Percentiles rank a stretch among this genome's conserved stretches.
These are phyloP conservation scores for Astragalus membranaceus DNA, from an alignment of 306 rosid genomes.

Conservation along the genomic window DNA sequence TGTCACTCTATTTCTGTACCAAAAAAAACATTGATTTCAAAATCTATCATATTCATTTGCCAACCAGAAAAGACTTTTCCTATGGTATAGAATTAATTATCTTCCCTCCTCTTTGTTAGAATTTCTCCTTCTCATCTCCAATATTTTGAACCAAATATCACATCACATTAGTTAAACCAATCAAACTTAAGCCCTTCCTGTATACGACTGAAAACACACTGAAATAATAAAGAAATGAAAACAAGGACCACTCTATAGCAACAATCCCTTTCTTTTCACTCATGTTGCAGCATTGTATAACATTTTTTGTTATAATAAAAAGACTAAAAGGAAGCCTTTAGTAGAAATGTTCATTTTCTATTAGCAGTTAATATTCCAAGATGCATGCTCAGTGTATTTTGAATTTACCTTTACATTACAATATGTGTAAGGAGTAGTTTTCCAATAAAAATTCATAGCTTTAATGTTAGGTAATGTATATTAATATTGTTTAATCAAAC, in stretches of 20 bases:
- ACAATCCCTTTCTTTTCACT: slow-evolving; percentile 17
- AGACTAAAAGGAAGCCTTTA: slow-evolving; percentile 11
- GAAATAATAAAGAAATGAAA: background rate
- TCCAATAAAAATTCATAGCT: too few relatives aligned
- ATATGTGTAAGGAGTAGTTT: background rate
- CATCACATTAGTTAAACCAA: background rate
- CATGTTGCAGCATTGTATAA: background rate
- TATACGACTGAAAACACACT: background rate
- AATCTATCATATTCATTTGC: too few relatives aligned
- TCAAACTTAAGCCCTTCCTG: background rate
- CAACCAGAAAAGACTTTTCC: too few relatives aligned
- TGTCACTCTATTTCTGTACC: too few relatives aligned
- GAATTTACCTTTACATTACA: slow-evolving; percentile 1
- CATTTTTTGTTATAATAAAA: background rate
- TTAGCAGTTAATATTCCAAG: background rate
- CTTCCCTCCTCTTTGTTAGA: too few relatives aligned
- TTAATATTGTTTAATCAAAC: too few relatives aligned
- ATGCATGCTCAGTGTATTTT: slow-evolving; percentile 11
- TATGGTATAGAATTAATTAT: too few relatives aligned
- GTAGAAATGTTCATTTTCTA: slow-evolving; percentile 2
- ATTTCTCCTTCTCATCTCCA: too few relatives aligned
- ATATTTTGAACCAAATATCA: too few relatives aligned
- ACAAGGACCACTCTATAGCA: slow-evolving; percentile 29
- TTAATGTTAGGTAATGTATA: too few relatives aligned
- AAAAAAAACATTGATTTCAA: too few relatives aligned